Base-by-base conservation (phyloP, 2,329 filamentous ascomycete genomes). In the Sarocladium kiliense region DNA sequence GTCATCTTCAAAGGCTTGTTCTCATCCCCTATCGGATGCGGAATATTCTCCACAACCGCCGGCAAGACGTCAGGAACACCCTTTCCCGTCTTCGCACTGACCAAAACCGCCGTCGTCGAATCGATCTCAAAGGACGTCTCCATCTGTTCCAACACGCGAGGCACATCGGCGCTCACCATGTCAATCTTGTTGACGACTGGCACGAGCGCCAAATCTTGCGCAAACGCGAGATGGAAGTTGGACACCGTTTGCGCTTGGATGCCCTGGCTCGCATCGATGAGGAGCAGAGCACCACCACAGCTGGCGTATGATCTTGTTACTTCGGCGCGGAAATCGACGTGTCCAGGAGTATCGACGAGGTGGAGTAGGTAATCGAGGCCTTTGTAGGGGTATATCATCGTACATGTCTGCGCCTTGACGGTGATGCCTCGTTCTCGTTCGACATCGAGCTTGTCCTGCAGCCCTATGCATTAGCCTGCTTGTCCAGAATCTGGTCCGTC, bases 131-230 rank as follows among this genome's bases (percentile, higher is more conserved):
- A 97, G 0, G 87, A 89, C 16, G 83, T 85, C 61, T 86, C 79
- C 73, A 99, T 87, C 75, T 99, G 94, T 56, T 89, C 86, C 58
- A 97, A 77, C 4, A 93, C 92, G 26, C 91, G 81, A 26, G 87
- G 82, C n/a, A 92, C 80, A 65, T 99, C 94, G 6, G 94, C 91
- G 11, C 91, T 89, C 1, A 88, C 86, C 65, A 99, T 81, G 68
- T 99, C 94, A 54, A 99, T 88, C 77, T 99, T 99, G 77, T 99
- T 99, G 65, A 99, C 82, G 23, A 99, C 90, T 0, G 94, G 94
- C 3, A 99, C 84, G 58, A 99, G 81, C 21, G 85, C 80, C 53
- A 99, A 75, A 16, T 91, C 90, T 69, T 97, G 91, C 1, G 93
- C 86, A 71, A 99, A 99, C 7, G 94, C 94, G 23, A 97, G 84